Conservation (phyloP, 2,329 filamentous ascomycete genomes). For the Aspergillus fischeri region DNA sequence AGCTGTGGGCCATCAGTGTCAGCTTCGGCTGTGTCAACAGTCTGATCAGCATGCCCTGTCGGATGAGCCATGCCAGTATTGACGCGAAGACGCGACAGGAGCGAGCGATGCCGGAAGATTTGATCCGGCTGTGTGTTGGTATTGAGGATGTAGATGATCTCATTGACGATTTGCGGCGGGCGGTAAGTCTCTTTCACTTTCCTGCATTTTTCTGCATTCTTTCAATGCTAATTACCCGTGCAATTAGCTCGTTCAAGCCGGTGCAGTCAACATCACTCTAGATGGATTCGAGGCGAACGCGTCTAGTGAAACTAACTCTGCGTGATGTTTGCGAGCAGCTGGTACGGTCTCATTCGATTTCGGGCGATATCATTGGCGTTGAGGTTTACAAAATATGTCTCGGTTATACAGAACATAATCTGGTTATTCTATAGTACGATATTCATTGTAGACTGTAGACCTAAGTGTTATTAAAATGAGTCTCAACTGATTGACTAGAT, state of each 20-base stretch:
- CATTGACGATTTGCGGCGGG: conserved; percentile 85
- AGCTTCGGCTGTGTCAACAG: conserved; percentile 98
- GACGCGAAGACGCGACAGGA: conserved; percentile 89
- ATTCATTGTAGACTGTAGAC: background rate
- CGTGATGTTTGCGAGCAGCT: background rate
- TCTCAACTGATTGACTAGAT: too few species aligned
- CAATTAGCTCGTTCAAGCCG: conserved; percentile 78
- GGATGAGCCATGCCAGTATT: conserved; percentile 98
- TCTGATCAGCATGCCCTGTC: conserved; percentile 98
- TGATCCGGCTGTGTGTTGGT: conserved; percentile 91
- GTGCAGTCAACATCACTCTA: conserved; percentile 80
- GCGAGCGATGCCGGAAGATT: conserved; percentile 90
- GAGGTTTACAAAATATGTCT: background rate
- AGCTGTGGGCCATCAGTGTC: conserved; percentile 91
- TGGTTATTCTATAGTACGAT: too few species aligned
- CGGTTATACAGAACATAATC: background rate
- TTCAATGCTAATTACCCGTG: conserved; percentile 11
- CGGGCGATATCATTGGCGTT: conserved; percentile 2
- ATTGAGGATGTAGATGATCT: conserved; percentile 92
- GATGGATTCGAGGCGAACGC: conserved; percentile 70
- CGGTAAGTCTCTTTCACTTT: conserved; percentile 58
- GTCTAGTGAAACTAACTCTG: background rate
- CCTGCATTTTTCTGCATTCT: too few species aligned
- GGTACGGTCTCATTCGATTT: background rate
- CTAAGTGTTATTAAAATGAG: background rate